Percentiles rank a stretch among this genome's conserved stretches.
Conservation (phyloP, 179 eudicot species). For the Beta macrorhiza region DNA sequence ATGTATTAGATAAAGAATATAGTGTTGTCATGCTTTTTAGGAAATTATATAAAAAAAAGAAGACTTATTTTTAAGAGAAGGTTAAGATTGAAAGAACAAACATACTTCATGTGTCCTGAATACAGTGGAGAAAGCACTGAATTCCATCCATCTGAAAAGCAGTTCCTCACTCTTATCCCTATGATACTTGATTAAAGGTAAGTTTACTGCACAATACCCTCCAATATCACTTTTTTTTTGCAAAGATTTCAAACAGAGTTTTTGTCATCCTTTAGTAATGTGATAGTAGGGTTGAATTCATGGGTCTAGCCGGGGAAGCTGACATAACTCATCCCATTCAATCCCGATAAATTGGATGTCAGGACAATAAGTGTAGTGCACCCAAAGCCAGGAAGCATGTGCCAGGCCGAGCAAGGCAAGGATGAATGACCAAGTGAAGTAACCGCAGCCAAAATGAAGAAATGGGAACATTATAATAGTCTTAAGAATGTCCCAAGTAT, state of each 20-base stretch:
- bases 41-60: no score
- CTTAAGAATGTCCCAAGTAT: slow-evolving; percentile 53
- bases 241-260: no score
- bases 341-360: no score
- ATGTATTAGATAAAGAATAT: background rate
- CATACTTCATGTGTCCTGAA: slow-evolving; percentile 87
- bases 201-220: slow-evolving; percentile 84
- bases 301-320: no score
- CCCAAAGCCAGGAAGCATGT: no score
- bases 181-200: slow-evolving; percentile 82
- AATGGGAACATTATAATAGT: slow-evolving; percentile 61
- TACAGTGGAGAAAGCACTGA: slow-evolving; percentile 80
- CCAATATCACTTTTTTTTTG: slow-evolving; percentile 32
- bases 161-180: slow-evolving; percentile 62
- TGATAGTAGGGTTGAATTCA: no score
- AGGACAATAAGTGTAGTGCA: no score
- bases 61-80: background rate
- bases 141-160: slow-evolving; percentile 92
- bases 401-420: no score
- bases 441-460: slow-evolving; percentile 99
- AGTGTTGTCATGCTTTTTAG: no score
- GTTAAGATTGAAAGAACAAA: slow-evolving; percentile 14
- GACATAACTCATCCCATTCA: no score
- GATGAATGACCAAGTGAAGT: background rate
- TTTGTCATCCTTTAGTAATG: no score